Percentiles rank a stretch among this genome's conserved stretches.
Conservation (phyloP, 208 protist species). For the Trypanosoma theileri region DNA sequence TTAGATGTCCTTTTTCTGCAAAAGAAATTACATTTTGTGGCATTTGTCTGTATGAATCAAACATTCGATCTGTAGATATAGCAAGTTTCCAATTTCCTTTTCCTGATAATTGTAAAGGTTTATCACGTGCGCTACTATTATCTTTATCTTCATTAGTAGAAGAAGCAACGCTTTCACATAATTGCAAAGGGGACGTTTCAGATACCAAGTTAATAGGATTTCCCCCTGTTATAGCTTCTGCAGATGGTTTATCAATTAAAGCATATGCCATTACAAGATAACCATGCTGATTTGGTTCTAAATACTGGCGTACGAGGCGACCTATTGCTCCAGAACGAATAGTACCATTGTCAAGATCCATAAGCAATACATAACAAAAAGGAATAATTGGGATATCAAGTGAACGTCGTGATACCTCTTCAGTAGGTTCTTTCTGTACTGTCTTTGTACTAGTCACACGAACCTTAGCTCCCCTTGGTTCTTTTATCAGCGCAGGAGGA, state of each 20-base stretch:
- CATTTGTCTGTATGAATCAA: slow-evolving; percentile 57
- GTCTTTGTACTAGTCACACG: slow-evolving; percentile 19
- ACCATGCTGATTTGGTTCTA: slow-evolving; percentile 74
- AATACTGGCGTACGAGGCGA: slow-evolving; percentile 41
- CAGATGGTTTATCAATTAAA: slow-evolving; percentile 27
- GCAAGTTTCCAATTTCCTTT: slow-evolving; percentile 61
- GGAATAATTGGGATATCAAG: slow-evolving; percentile 42
- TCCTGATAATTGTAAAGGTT: slow-evolving; percentile 26
- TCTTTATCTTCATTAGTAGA: not conserved
- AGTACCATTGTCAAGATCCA: slow-evolving; percentile 63
- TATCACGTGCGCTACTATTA: not conserved
- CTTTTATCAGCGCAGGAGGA: slow-evolving; percentile 21
- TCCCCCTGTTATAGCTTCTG: slow-evolving; percentile 1
- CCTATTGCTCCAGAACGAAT: slow-evolving; percentile 47
- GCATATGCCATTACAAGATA: slow-evolving; percentile 81
- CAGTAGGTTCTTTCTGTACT: slow-evolving; percentile 12
- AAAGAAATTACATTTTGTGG: slow-evolving; percentile 39
- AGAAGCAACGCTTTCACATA: too few relatives aligned
- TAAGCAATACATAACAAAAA: slow-evolving; percentile 49
- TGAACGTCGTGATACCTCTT: slow-evolving; percentile 8
- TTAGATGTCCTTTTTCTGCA: slow-evolving; percentile 44
- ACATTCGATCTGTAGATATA: slow-evolving; percentile 47
- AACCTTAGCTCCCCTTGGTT: slow-evolving; percentile 15
- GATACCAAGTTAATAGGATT: not conserved
- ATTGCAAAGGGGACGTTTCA: too few relatives aligned